These are phyloP conservation scores for Quercus phellos DNA, from an alignment of 331 rosid genomes.

Conservation along the genomic window DNA sequence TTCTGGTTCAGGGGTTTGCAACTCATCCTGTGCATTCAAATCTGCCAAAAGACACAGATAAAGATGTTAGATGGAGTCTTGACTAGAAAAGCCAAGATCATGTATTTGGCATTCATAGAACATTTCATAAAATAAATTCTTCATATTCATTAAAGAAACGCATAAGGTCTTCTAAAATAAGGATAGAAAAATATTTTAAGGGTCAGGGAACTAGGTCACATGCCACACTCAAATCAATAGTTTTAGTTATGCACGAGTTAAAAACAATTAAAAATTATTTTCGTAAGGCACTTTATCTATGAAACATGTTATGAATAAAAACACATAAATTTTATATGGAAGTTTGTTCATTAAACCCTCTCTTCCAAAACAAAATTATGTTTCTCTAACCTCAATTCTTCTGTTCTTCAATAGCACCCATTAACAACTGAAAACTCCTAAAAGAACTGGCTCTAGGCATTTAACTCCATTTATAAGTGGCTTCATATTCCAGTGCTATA, in stretches of 20 bases:
- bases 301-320: not conserved
- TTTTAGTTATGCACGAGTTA: not conserved
- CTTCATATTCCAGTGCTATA: not conserved
- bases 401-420: not conserved
- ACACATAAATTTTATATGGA: not conserved
- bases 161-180: not conserved
- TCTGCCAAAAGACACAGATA: constrained; percentile 35
- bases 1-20: constrained; percentile 65
- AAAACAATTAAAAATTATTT: not conserved
- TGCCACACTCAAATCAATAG: not conserved
- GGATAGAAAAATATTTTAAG: not conserved
- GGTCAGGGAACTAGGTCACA: not conserved
- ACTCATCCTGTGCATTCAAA: constrained; percentile 43
- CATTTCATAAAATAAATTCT: not conserved
- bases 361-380: not conserved
- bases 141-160: not conserved
- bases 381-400: not conserved
- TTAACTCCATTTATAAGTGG: not conserved
- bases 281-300: not conserved
- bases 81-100: not conserved
- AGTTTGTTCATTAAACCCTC: not conserved
- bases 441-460: not conserved
- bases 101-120: not conserved
- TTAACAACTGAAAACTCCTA: not conserved
- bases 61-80: constrained; percentile 13